Evolutionary conservation across 176 grass and related monocot species (phyloP).

Genomic region (Lolium perenne): DNA sequence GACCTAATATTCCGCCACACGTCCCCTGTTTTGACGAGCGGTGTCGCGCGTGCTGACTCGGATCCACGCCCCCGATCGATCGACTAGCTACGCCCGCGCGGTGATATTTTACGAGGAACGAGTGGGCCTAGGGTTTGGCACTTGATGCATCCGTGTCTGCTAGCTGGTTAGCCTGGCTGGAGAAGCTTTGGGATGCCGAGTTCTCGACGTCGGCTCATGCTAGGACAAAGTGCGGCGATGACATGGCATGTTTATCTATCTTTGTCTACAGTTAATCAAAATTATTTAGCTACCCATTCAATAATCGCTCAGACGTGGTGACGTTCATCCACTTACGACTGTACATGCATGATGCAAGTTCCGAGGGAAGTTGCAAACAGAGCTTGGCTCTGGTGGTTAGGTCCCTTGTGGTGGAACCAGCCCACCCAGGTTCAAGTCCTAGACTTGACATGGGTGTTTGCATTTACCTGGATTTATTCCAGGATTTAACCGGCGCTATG

Average conservation of each 20-base stretch:
- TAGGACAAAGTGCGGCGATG: not conserved
- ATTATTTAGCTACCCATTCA: too few relatives aligned
- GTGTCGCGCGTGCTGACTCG: constrained; percentile 35
- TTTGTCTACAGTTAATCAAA: not conserved
- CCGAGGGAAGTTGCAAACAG: too few relatives aligned
- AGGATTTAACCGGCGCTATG: too few relatives aligned
- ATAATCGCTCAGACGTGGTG: not conserved
- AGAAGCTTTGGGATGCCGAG: not conserved
- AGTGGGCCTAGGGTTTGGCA: not conserved
- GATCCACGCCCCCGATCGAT: constrained; percentile 32
- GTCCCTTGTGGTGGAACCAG: too few relatives aligned
- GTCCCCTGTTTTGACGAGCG: not conserved
- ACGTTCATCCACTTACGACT: not conserved
- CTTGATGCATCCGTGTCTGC: not conserved
- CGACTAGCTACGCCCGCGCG: not conserved
- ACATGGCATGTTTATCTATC: not conserved
- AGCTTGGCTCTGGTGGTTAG: too few relatives aligned
- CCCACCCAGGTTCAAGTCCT: too few relatives aligned
- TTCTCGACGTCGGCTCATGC: not conserved
- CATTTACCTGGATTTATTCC: too few relatives aligned
- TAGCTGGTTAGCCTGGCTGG: not conserved
- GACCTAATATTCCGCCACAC: not conserved
- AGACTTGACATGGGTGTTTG: too few relatives aligned
- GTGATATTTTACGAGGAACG: constrained; percentile 8
- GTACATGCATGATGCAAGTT: too few relatives aligned